Conservation (phyloP, 495 filamentous ascomycete genomes). For the Sporormia fimetaria region DNA sequence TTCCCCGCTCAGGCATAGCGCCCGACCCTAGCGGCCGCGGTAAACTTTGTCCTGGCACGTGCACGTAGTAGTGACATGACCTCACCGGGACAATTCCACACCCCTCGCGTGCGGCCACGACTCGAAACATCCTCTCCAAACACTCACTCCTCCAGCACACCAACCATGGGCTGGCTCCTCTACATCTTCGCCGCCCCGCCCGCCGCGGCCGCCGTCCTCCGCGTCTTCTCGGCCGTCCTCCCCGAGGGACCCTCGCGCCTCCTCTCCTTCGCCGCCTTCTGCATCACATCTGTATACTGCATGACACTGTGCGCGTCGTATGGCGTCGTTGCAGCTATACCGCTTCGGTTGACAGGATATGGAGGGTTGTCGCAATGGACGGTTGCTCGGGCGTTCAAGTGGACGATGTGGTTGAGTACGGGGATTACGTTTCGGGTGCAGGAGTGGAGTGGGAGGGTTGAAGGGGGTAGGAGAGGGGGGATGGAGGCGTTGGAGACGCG, state of each 20-base stretch:
- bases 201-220: constrained; percentile 33
- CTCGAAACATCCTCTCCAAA: no score
- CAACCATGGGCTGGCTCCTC: constrained; percentile 19
- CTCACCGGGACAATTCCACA: no score
- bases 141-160: background rate
- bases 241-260: constrained; percentile 36
- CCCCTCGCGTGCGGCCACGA: no score
- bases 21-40: no score
- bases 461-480: constrained; percentile 17
- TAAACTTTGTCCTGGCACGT: no score
- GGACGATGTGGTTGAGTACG: constrained; percentile 59
- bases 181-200: constrained; percentile 39
- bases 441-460: constrained; percentile 13
- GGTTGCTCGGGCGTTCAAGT: constrained; percentile 69
- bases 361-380: constrained; percentile 77
- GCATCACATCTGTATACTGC: constrained; percentile 57
- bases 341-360: constrained; percentile 58
- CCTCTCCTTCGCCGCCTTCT: constrained; percentile 55
- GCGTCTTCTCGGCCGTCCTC: constrained; percentile 10
- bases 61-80: no score
- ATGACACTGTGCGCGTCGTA: constrained; percentile 58
- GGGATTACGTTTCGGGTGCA: constrained; percentile 68
- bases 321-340: constrained; percentile 63
- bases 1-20: no score
- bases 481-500: constrained; percentile 32